Base-by-base conservation (phyloP, 2,329 filamentous ascomycete species). In the Acephala macrosclerotiorum region DNA sequence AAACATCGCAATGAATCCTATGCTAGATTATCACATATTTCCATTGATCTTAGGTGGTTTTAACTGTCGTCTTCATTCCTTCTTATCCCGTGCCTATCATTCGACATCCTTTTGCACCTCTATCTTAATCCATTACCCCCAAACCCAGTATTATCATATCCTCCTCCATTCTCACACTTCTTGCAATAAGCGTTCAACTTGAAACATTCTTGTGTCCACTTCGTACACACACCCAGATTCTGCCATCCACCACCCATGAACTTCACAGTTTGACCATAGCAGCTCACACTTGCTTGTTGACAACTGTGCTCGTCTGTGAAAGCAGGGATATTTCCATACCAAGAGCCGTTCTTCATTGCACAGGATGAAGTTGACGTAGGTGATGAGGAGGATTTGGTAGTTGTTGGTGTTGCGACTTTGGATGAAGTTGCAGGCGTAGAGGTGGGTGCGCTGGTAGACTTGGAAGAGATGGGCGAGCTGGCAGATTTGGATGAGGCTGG, bases 281-380 rank as follows among this genome's bases (percentile, higher is more conserved):
- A 64, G 42, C 53, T 51, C 9, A 22, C n/a, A 25, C 12, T 8
- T 18, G 65, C 49, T 33, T 42, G n/a, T 2, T 33, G 35, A 22
- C 65, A 67, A 53, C 51, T 26, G 1, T 26, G 6, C 33, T 61
- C 47, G 29, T 61, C 36, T 45, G 40, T 55, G 58, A 67, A 67
- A 16, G 60, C 2, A 22, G 40, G 49, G 33, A 64, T 55, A n/a
- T 35, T 60, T 36, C 64, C 64, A 20, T 57, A 66, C 60, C 56
- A 66, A 8, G 58, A 60, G n/a, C 60, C 60, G 33, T 58, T 59
- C 25, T 47, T 8, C 12, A 51, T 25, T 7, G 25, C 26, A 22
- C 61, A 67, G 18, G 51, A 35, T 3, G 63, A 16, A 14, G 49
- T 60, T 16, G 65, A 22, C 2, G 63, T 58, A 35, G 64, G 14